Evolutionary conservation across 371 early-diverging fungal species (phyloP), one percentile per base, ranked within the genome.

Genomic region (Parasitella parasitica): DNA sequence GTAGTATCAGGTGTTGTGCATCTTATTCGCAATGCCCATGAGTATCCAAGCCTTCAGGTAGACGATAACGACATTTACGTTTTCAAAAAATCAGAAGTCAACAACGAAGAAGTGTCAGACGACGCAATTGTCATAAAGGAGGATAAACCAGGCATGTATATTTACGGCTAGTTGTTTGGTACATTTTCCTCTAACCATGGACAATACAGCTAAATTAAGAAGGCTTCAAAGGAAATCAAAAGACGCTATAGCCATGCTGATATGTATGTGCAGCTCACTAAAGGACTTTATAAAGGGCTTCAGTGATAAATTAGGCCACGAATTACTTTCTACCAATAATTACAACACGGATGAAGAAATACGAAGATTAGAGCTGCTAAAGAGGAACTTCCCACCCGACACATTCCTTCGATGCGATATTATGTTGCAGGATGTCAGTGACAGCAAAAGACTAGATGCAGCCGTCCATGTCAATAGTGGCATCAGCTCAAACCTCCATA

Each of bases 401-500:
- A 59, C 67, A 18, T 67, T 79, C 48, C 53, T 50, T 34, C 50
- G 54, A 9, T 79, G 80, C 27, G 80, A 79, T 69, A 60, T 76
- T 6, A 79, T 79, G 80, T 43, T 79, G 13, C 67, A 64, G 27
- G 80, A 79, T 48, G 46, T 79, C 6, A 65, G 61, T 16, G 69
- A 69, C 13, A 67, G 73, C 49, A 63, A 56, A 39, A 58, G 80
- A 28, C 37, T 76, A 8, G 75, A 79, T 34, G 63, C 61, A n/a
- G 53, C 63, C 0, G 61, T 76, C 2, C 76, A 76, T 58, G 67
- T 67, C 20, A 71, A 63, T 15, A 28, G 7, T 0, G 27, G 15
- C 0, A 15, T 59, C 8, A 28, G 54, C 3, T 26, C 46, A 8
- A n/a, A 39, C 3, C 69, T 79, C 9, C 74, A 76, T 53, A 41